These are phyloP conservation scores for Aspergillus diversus DNA, from an alignment of 495 filamentous ascomycete species.

Conservation along the genomic window DNA sequence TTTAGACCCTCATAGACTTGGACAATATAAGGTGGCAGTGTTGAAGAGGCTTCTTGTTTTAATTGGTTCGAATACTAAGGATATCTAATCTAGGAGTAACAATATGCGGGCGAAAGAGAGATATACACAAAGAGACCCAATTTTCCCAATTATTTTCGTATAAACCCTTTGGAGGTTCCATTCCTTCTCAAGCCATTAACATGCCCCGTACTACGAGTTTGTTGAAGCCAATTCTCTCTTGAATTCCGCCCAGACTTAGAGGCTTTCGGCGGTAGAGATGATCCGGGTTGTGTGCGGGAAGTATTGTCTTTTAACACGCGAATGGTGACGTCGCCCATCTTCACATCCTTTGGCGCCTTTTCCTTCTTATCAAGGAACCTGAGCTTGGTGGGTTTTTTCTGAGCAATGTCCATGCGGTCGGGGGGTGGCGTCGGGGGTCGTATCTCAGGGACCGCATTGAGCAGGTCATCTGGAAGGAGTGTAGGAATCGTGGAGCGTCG, in stretches of 20 bases:
- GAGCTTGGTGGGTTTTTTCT: constrained; percentile 48
- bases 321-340: constrained; percentile 54
- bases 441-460: constrained; percentile 48
- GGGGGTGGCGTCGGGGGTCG: constrained; percentile 46
- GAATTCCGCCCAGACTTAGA: constrained; percentile 50
- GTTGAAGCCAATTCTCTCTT: constrained; percentile 53
- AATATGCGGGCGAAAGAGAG: too few relatives aligned
- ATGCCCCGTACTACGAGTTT: constrained; percentile 37
- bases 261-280: constrained; percentile 52
- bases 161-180: constrained; percentile 45
- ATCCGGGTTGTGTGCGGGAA: constrained; percentile 35
- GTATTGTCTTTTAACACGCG: constrained; percentile 52
- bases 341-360: constrained; percentile 58
- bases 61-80: too few relatives aligned
- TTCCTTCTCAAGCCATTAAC: constrained; percentile 47
- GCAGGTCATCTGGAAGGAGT: constrained; percentile 56
- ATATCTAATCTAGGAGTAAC: too few relatives aligned
- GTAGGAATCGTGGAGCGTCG: constrained; percentile 47
- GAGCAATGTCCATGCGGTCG: constrained; percentile 29
- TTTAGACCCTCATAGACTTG: too few relatives aligned
- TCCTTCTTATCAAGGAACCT: constrained; percentile 55
- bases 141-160: constrained; percentile 35
- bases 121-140: too few relatives aligned
- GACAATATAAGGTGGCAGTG: too few relatives aligned
- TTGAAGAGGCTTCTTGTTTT: too few relatives aligned